phyloP scores from a whole-genome alignment of 129 eudicot species.

The Centaurea solstitialis region DNA sequence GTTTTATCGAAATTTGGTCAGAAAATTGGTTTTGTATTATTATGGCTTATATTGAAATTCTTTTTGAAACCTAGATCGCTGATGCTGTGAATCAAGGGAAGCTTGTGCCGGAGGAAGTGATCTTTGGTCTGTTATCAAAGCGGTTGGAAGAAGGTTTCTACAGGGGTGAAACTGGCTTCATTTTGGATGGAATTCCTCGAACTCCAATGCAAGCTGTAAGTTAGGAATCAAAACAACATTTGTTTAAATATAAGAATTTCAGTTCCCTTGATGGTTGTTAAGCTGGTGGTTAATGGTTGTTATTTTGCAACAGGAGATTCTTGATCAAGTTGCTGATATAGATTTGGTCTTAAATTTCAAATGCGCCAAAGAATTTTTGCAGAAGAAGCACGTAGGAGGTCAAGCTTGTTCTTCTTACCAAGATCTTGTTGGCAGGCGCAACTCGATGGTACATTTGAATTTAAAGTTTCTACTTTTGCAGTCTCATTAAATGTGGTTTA shows the following conservation, averaged over 20 bases:
- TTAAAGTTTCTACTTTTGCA: neutral
- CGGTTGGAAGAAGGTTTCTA: constrained; percentile 83
- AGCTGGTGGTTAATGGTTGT: constrained; percentile 7
- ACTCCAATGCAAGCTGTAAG: constrained; percentile 89
- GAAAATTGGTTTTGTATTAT: neutral
- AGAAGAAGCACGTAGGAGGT: constrained; percentile 38
- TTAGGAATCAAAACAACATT: neutral
- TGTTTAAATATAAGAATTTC: constrained; percentile 3
- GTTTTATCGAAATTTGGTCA: neutral
- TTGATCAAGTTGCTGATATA: constrained; percentile 82
- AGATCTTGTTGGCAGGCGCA: constrained; percentile 40
- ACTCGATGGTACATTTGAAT: constrained; percentile 42
- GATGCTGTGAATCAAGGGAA: constrained; percentile 81
- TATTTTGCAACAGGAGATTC: constrained; percentile 67
- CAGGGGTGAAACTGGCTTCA: constrained; percentile 92
- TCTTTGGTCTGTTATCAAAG: constrained; percentile 84
- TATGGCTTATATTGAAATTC: constrained; percentile 1
- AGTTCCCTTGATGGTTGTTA: neutral
- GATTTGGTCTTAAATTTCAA: constrained; percentile 91
- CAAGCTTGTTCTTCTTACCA: constrained; percentile 48
- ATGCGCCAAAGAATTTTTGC: constrained; percentile 46
- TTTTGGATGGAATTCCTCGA: constrained; percentile 94
- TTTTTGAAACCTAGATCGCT: constrained; percentile 52
- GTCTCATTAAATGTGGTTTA: neutral
- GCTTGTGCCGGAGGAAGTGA: constrained; percentile 88